A percentile compares a stretch with the other conserved stretches of the same genome.
Evolutionary conservation across 306 rosid genomes (phyloP).

Genomic region (Purshia tridentata): DNA sequence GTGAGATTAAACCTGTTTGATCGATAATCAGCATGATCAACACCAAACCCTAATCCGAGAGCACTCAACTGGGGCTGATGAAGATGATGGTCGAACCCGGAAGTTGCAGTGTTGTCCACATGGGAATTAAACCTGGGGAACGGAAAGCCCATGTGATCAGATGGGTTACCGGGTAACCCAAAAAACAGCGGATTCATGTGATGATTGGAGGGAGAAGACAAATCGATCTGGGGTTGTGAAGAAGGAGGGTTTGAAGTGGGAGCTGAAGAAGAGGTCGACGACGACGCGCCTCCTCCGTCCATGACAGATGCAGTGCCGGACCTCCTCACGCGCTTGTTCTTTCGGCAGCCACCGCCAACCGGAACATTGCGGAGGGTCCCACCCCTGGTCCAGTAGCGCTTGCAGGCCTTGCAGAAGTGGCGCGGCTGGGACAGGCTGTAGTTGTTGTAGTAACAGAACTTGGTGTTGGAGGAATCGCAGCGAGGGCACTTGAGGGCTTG

Average conservation of each 20-base stretch:
- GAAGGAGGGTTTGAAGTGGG: slow-evolving; percentile 39
- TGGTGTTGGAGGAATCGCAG: slow-evolving; percentile 90
- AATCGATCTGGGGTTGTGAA: slow-evolving; percentile 45
- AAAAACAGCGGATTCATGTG: slow-evolving; percentile 50
- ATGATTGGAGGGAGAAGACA: slow-evolving; percentile 38
- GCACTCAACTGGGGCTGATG: slow-evolving; percentile 7
- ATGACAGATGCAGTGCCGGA: slow-evolving; percentile 27
- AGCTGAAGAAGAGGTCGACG: slow-evolving; percentile 44
- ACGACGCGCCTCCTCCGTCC: slow-evolving; percentile 23
- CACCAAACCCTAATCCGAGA: slow-evolving; percentile 55
- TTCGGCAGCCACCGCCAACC: slow-evolving; percentile 88
- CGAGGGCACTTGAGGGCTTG: slow-evolving; percentile 80
- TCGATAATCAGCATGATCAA: slow-evolving; percentile 25
- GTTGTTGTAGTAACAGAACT: slow-evolving; percentile 96
- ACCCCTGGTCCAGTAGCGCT: slow-evolving; percentile 95
- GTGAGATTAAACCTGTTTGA: slow-evolving; percentile 36
- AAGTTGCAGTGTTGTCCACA: slow-evolving; percentile 7
- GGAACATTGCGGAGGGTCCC: slow-evolving; percentile 93
- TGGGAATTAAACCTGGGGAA: too few species aligned
- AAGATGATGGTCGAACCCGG: slow-evolving; percentile 53
- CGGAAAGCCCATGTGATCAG: slow-evolving; percentile 41
- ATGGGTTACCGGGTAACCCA: slow-evolving; percentile 48
- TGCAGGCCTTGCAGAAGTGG: slow-evolving; percentile 97
- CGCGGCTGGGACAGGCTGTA: slow-evolving; percentile 94
- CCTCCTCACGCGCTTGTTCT: slow-evolving; percentile 73